Conservation (phyloP, 805 yeast species). For the Candida manassasensis region DNA sequence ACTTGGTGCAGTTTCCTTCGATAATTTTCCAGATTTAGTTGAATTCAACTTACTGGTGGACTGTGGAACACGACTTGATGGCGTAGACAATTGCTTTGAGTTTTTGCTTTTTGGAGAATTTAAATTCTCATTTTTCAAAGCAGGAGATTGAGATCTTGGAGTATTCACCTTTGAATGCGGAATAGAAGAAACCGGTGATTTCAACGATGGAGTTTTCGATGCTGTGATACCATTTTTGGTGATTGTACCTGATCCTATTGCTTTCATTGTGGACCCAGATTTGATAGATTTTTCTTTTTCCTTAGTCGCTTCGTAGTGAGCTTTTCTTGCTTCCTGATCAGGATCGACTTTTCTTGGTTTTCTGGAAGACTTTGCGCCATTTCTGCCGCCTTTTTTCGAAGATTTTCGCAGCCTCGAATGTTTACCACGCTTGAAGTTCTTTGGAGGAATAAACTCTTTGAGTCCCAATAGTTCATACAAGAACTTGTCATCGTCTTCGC, state of each 20-base stretch:
- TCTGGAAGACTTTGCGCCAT: slow-evolving; percentile 8
- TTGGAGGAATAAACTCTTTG: slow-evolving; percentile 32
- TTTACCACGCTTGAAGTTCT: slow-evolving; percentile 12
- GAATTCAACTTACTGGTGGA: too few relatives aligned
- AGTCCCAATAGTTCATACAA: slow-evolving; percentile 45
- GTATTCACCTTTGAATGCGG: slow-evolving; percentile 3
- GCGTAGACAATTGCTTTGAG: background rate
- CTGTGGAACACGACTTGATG: too few relatives aligned
- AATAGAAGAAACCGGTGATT: background rate
- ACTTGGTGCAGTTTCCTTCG: too few relatives aligned
- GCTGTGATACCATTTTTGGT: slow-evolving; percentile 3
- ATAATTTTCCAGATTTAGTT: too few relatives aligned
- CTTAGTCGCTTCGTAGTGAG: slow-evolving; percentile 31
- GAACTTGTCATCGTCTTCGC: slow-evolving; percentile 46
- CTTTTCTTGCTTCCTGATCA: slow-evolving; percentile 32
- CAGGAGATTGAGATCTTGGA: slow-evolving; percentile 1
- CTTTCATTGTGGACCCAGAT: slow-evolving; percentile 35
- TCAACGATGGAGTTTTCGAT: slow-evolving; percentile 2
- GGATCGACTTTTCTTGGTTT: slow-evolving; percentile 20
- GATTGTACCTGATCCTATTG: slow-evolving; percentile 27
- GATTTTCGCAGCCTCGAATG: slow-evolving; percentile 32
- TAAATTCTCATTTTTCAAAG: background rate
- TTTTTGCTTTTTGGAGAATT: background rate
- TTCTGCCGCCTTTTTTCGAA: slow-evolving; percentile 19
- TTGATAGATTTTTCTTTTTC: slow-evolving; percentile 28